Percentiles rank a stretch among this genome's conserved stretches.
These are phyloP conservation scores for Phytophthora foliorum DNA, from an alignment of 352 stramenopile species.

Conservation along the genomic window DNA sequence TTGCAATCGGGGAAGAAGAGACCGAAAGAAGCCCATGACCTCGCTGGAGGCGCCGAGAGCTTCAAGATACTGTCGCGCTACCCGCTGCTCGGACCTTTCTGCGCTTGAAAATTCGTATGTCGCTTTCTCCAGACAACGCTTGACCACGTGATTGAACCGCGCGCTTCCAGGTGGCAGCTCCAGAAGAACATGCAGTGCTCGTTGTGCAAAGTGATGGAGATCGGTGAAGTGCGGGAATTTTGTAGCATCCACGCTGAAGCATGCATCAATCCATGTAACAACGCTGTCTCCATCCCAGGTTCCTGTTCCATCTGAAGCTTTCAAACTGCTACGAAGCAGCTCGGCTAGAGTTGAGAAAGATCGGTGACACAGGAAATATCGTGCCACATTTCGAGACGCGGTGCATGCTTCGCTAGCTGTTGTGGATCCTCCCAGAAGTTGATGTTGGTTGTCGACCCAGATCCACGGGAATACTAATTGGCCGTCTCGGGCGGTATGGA, in stretches of 20 bases:
- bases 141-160: constrained; percentile 29
- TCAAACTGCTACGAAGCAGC: constrained; percentile 34
- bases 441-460: constrained; percentile 56
- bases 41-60: constrained; percentile 33
- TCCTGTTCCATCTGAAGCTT: constrained; percentile 6
- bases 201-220: constrained; percentile 55
- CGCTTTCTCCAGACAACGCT: constrained; percentile 39
- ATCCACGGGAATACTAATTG: constrained; percentile 47
- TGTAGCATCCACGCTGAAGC: constrained; percentile 52
- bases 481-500: constrained; percentile 42
- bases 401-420: constrained; percentile 12
- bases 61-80: constrained; percentile 38
- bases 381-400: constrained; percentile 30
- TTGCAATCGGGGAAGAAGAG: constrained; percentile 40
- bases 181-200: constrained; percentile 44
- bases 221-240: constrained; percentile 48
- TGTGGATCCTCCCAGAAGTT: constrained; percentile 4
- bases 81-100: constrained; percentile 14
- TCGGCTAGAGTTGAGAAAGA: constrained; percentile 40
- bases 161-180: constrained; percentile 25
- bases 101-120: constrained; percentile 19
- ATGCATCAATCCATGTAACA: constrained; percentile 67
- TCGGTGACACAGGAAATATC: constrained; percentile 38
- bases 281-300: constrained; percentile 29
- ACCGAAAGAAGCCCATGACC: constrained; percentile 31